Conservation (phyloP, 768 basidiomycete species). For the Naganishia kalamii region DNA sequence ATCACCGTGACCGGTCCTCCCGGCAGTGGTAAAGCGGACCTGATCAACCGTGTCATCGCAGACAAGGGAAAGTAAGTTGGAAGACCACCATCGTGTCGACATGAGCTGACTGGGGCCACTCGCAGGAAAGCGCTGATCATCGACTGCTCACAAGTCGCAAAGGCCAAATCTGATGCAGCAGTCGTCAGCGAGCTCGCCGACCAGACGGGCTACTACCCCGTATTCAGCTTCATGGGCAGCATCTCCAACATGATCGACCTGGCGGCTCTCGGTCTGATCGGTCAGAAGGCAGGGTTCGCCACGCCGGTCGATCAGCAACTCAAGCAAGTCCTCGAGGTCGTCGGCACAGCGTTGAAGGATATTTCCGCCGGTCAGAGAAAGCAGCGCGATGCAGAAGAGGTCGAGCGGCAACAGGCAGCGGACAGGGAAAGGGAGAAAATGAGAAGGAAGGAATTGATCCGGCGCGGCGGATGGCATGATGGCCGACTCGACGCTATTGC, state of each 20-base stretch:
- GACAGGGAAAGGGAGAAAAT: conserved; percentile 48
- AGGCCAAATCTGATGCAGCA: conserved; percentile 56
- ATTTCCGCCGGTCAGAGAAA: conserved; percentile 53
- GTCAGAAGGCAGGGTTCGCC: conserved; percentile 87
- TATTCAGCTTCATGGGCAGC: conserved; percentile 77
- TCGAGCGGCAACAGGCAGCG: conserved; percentile 47
- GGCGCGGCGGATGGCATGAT: conserved; percentile 73
- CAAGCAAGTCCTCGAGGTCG: conserved; percentile 74
- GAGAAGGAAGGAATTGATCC: conserved; percentile 50
- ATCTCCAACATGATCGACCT: conserved; percentile 78
- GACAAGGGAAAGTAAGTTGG: conserved; percentile 41
- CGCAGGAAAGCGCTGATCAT: conserved; percentile 68
- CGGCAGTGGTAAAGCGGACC: conserved; percentile 48
- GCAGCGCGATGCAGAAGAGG: conserved; percentile 47
- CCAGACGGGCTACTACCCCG: conserved; percentile 67
- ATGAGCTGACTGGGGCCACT: too few relatives aligned
- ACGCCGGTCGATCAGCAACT: conserved; percentile 74
- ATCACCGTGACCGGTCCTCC: conserved; percentile 49
- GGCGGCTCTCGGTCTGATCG: conserved; percentile 88
- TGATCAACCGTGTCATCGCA: conserved; percentile 44
- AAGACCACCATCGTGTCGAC: too few relatives aligned
- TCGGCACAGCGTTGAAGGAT: conserved; percentile 62
- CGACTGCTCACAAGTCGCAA: conserved; percentile 71
- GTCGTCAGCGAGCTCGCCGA: conserved; percentile 63
- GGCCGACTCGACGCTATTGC: conserved; percentile 75